Evolutionary conservation across 352 stramenopile species (phyloP), one percentile per base, ranked within the genome.

Genomic region (Globisporangium radiosum): DNA sequence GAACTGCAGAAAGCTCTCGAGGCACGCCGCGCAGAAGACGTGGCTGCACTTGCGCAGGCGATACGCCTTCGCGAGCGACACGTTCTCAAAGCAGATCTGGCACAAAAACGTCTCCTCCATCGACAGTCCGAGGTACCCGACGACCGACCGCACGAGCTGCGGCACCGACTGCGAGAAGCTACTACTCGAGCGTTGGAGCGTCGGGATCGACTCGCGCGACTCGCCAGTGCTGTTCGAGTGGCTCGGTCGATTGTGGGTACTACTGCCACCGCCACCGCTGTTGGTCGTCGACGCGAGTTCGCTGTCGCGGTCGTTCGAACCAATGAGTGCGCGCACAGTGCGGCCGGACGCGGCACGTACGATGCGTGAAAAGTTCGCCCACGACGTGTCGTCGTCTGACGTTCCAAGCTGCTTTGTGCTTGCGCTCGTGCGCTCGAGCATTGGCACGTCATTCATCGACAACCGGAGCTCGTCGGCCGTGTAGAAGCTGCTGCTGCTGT

Each of bases 31-130:
- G 56, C 82, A 92, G 50, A 90, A 92, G 13, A 53, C 59, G 49
- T 92, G 82, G 10, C 68, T 63, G 59, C 83, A 92, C 40, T 56
- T 60, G 3, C 51, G 64, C 5, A 92, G 71, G 50, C 65, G 42
- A n/a, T 78, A 65, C 0, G 69, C 66, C 4, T 67, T 69, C 1
- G 62, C 55, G 17, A 87, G 48, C 0, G 75, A 58, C 2, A 72
- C 61, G 52, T 87, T 76, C 56, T 92, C 82, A 37, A 77, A 88
- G 65, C 82, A 92, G 56, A 92, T 92, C 52, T 88, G 82, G 48
- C 82, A 92, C 51, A 84, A 60, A 42, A 83, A 86, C 13, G 79
- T 89, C 56, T 90, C 76, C 47, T 88, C 77, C 57, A 90, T 86
- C 1, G 67, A 78, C 15, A 87, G 64, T 1, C 76, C 76, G 38